Base-by-base conservation (phyloP, 371 early-diverging fungal species). In the Dentiscutata heterogama region DNA sequence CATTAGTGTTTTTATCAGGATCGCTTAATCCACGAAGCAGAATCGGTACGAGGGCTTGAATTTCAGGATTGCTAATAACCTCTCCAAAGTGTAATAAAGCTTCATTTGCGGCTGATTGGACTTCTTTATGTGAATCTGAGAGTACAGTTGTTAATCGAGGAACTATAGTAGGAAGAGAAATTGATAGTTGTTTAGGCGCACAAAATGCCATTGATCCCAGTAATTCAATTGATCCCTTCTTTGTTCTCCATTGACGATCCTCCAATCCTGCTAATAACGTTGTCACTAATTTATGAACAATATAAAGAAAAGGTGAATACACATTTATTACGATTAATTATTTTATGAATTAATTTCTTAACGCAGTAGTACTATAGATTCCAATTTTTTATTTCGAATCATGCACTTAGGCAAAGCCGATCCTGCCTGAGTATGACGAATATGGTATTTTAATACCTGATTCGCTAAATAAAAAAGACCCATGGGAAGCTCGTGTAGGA, bases 21-120 rank as follows among this genome's bases (percentile, higher is more conserved):
- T 99, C 96, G 70, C 93, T 93, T 31, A 99, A 91, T 3, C 98
- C 98, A 16, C 92, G 90, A 85, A 99, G 86, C 80, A 99, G 87
- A 64, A 89, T 88, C 11, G 98, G 97, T 8, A 97, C 98, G 64
- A 98, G 88, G 27, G 88, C 91, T 86, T 96, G 96, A 83, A 99
- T 97, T 86, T 99, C 99, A 20, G 99, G 99, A 81, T 98, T 98
- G 83, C 94, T 94, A 85, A 99, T 99, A 53, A 99, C 98, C 65
- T 94, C 92, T 76, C 97, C 98, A 83, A 98, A 98, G 61, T 91
- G 88, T 63, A 92, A 90, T 81, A 99, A 89, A 0, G 99, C 96
- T 10, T 92, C 90, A 73, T 94, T 93, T 4, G 98, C 98, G 11
- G 99, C 92, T 20, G 93, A 92, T 82, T 96, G 95, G 0, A 99